phyloP scores from a whole-genome alignment of 495 filamentous ascomycete genomes.

The Aspergillus cristatus region DNA sequence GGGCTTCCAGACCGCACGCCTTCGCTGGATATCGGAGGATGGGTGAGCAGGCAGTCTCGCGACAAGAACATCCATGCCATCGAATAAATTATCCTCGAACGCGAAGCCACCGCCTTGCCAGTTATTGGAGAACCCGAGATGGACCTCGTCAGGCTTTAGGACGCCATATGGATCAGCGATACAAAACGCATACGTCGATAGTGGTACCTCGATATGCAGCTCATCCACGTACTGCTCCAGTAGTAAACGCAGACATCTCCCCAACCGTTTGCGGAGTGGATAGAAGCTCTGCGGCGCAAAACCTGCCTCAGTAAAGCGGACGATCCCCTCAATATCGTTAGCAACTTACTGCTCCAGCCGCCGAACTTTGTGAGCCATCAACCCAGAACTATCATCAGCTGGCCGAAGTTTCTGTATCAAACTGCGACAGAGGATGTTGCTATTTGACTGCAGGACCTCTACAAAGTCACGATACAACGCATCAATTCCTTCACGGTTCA shows the following conservation, averaged over 20 bases:
- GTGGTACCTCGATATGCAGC: constrained; percentile 60
- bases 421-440: constrained; percentile 24
- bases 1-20: constrained; percentile 51
- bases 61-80: constrained; percentile 71
- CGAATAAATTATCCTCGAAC: constrained; percentile 50
- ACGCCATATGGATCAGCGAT: constrained; percentile 69
- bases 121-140: constrained; percentile 64
- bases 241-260: constrained; percentile 42
- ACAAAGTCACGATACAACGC: constrained; percentile 40
- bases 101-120: constrained; percentile 48
- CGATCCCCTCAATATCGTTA: constrained; percentile 25
- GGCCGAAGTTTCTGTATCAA: constrained; percentile 32
- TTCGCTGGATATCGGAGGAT: constrained; percentile 74
- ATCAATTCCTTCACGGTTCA: constrained; percentile 51
- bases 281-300: constrained; percentile 52
- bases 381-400: constrained; percentile 11
- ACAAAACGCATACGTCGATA: constrained; percentile 73
- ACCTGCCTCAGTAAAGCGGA: constrained; percentile 43
- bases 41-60: constrained; percentile 76
- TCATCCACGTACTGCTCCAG: constrained; percentile 49
- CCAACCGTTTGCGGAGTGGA: constrained; percentile 50
- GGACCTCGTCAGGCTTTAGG: constrained; percentile 66
- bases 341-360: constrained; percentile 29
- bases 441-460: constrained; percentile 42
- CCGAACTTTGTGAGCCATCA: constrained; percentile 13